phyloP scores from a whole-genome alignment of 495 filamentous ascomycete genomes.

The Penicillium crystallinum region DNA sequence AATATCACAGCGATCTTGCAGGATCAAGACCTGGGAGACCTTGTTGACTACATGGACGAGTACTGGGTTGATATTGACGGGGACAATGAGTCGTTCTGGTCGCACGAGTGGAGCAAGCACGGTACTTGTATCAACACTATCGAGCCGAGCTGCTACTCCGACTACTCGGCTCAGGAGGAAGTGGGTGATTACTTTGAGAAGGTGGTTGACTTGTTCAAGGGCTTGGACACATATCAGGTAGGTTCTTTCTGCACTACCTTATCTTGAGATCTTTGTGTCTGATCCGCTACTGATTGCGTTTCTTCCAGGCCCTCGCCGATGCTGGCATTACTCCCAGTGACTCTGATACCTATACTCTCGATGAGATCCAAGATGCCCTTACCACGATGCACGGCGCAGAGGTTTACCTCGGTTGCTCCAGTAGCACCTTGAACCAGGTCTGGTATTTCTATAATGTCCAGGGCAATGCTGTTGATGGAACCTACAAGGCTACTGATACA shows the following conservation, averaged over 20 bases:
- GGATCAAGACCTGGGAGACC: slow-evolving; percentile 48
- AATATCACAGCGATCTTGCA: slow-evolving; percentile 62
- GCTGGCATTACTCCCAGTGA: slow-evolving; percentile 61
- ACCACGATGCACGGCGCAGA: slow-evolving; percentile 50
- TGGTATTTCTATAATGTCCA: slow-evolving; percentile 76
- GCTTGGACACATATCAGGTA: slow-evolving; percentile 55
- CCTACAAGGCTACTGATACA: slow-evolving; percentile 54
- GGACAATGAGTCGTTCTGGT: slow-evolving; percentile 65
- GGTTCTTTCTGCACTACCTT: background rate
- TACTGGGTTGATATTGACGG: slow-evolving; percentile 64
- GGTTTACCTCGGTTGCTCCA: slow-evolving; percentile 60
- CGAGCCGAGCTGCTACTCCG: slow-evolving; percentile 64
- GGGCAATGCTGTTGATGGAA: slow-evolving; percentile 64
- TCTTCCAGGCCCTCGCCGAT: slow-evolving; percentile 45
- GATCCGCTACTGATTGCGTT: background rate
- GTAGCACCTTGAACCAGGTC: slow-evolving; percentile 56
- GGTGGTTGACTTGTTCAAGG: slow-evolving; percentile 55
- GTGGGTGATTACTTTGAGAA: slow-evolving; percentile 55
- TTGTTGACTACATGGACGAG: slow-evolving; percentile 64
- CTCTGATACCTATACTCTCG: slow-evolving; percentile 55
- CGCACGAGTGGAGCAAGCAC: slow-evolving; percentile 81
- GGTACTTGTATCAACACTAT: slow-evolving; percentile 60
- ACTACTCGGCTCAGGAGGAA: slow-evolving; percentile 56
- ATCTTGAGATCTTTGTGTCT: background rate
- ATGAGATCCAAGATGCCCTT: slow-evolving; percentile 58